Evolutionary conservation across 768 basidiomycete genomes (phyloP), one percentile per base, ranked within the genome.

Genomic region (Hortiboletus campestris): DNA sequence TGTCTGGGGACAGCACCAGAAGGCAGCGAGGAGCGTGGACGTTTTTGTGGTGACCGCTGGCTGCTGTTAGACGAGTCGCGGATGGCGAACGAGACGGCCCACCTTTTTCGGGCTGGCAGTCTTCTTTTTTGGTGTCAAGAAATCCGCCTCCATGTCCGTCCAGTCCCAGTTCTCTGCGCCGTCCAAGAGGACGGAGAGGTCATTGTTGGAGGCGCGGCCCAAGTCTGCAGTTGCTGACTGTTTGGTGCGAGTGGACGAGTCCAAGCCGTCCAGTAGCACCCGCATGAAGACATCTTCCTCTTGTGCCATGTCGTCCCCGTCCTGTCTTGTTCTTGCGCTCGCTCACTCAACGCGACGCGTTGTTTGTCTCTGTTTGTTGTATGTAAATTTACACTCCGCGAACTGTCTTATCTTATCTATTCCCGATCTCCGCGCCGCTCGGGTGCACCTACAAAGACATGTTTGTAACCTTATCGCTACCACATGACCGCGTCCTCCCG

Each of bases 111-210:
- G 63, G 46, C 71, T 72, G 12, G 61, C 59, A 3, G 65, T 66
- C 32, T 75, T 73, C 53, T 82, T 85, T 54, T 75, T 78, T 4
- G 84, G 84, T 2, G 78, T 79, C 41, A 80, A 56, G 31, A 77
- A 76, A 56, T 83, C 80, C 0, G 72, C 67, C 47, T 77, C 74
- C 75, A 80, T 79, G 56, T 84, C 81, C 32, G 80, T 75, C 81
- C 85, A 84, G 59, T 90, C 85, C 84, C 87, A 88, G 36, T 79
- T 74, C 62, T 86, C 88, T 1, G 82, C 83, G 0, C 86, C 88
- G 29, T 85, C 80, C n/a, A 86, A 63, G 14, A 89, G 74, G 4
- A 71, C 64, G 3, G 71, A 65, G 31, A 86, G 61, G 56, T 86
- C 81, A 28, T 22, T 11, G 35, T 25, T 25, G 25, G 25, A 25